Conservation (phyloP, 78 protist species). For the Protostelium mycophagum region DNA sequence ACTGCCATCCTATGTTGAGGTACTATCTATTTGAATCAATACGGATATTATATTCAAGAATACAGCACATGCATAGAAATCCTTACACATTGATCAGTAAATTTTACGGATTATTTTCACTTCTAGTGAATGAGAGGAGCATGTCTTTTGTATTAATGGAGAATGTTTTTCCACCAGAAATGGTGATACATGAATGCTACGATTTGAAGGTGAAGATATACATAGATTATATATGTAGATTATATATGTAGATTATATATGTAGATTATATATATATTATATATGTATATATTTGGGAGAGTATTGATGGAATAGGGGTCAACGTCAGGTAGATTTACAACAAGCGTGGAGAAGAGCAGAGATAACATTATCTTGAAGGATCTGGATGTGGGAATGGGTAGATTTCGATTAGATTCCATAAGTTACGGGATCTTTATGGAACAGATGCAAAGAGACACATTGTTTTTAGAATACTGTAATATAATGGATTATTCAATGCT, state of each 20-base stretch:
- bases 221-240: too few relatives aligned
- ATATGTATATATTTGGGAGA: neutral
- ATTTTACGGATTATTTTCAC: neutral
- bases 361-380: neutral
- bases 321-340: neutral
- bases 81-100: neutral
- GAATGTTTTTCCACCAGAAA: neutral
- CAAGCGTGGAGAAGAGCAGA: neutral
- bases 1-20: neutral
- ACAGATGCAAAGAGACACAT: neutral
- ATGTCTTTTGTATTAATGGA: neutral
- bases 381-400: neutral
- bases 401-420: neutral
- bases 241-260: too few relatives aligned
- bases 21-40: neutral
- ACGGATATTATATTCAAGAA: too few relatives aligned
- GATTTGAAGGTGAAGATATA: neutral
- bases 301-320: neutral
- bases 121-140: neutral
- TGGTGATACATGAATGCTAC: neutral
- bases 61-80: neutral
- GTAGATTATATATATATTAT: too few relatives aligned
- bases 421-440: neutral
- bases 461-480: neutral
- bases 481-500: neutral